Evolutionary conservation across 495 filamentous ascomycete species (phyloP), one percentile per base, ranked within the genome.

Genomic region (Echria macrotheca): DNA sequence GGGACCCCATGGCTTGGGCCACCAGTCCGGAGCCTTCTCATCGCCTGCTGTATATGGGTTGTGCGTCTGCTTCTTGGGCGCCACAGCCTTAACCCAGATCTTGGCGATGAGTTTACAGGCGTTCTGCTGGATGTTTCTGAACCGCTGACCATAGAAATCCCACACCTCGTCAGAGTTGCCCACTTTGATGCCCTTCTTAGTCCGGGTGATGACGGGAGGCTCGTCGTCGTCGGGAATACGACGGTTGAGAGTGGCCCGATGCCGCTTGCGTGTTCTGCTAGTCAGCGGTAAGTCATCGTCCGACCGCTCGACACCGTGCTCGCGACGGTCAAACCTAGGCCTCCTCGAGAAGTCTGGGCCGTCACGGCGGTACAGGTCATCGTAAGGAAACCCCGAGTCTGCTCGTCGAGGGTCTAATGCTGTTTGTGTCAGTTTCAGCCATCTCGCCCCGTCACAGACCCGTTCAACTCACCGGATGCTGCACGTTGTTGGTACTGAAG

Each of bases 31-130:
- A 25, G 79, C 79, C 36, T 76, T 83, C 25, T 72, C 68, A 33
- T 85, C 74, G 2, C 82, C 76, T 14, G 79, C 75, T 19, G 85
- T 90, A 64, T 96, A 96, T 0, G 91, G 91, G 54, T 86, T 81
- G 36, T 76, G 83, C 0, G 83, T 81, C 60, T 95, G 89, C 63
- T 96, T 96, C 52, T 86, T 87, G 0, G 90, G 86, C 42, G 89
- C 86, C 2, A 95, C 83, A 12, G 82, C 74, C 57, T 86, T 90
- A 55, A 95, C 84, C 67, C 89, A 91, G 3, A 77, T 83, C 63
- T 91, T 94, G 7, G 79, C 79, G 25, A 94, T 79, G 14, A 78
- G 66, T 56, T 87, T 86, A 65, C 84, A 85, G 40, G 83, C 79
- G 5, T 79, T 75, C 58, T 94, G 88, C 57, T 91, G 86, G 44